phyloP scores from a whole-genome alignment of 768 basidiomycete species.

The Leccinum olivaceopallidum region DNA sequence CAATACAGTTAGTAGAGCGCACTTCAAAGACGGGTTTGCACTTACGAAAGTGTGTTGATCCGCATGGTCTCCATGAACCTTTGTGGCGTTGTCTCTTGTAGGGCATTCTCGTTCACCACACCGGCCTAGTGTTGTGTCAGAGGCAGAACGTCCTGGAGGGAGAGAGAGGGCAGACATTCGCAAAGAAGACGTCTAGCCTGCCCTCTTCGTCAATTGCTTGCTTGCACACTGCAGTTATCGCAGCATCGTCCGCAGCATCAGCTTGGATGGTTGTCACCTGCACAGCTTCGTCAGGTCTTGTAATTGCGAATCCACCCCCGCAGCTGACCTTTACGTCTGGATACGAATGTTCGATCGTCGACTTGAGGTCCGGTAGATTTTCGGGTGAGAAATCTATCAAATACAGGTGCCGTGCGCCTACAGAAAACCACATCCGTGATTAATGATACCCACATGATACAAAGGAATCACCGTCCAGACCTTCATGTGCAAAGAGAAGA shows the following conservation, averaged over 20 bases:
- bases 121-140: slow-evolving; percentile 56
- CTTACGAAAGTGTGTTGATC: slow-evolving; percentile 69
- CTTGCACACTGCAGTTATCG: slow-evolving; percentile 68
- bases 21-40: slow-evolving; percentile 6
- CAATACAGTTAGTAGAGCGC: neutral
- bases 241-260: slow-evolving; percentile 79
- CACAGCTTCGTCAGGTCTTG: slow-evolving; percentile 13
- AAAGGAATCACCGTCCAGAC: slow-evolving; percentile 35
- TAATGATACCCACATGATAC: slow-evolving; percentile 4
- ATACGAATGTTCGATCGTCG: slow-evolving; percentile 65
- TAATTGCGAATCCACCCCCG: neutral
- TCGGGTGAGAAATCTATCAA: slow-evolving; percentile 68
- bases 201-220: slow-evolving; percentile 80
- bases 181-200: slow-evolving; percentile 90
- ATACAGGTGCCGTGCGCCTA: slow-evolving; percentile 79
- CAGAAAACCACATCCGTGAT: slow-evolving; percentile 1
- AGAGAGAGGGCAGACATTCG: slow-evolving; percentile 60
- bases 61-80: slow-evolving; percentile 76
- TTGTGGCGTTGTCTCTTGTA: slow-evolving; percentile 60
- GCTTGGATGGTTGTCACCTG: slow-evolving; percentile 78
- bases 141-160: neutral
- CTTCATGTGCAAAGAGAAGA: slow-evolving; percentile 78
- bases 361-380: slow-evolving; percentile 70
- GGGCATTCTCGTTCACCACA: slow-evolving; percentile 41
- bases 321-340: slow-evolving; percentile 71